Conservation (phyloP, 2,329 filamentous ascomycete species). For the Didymella exigua region DNA sequence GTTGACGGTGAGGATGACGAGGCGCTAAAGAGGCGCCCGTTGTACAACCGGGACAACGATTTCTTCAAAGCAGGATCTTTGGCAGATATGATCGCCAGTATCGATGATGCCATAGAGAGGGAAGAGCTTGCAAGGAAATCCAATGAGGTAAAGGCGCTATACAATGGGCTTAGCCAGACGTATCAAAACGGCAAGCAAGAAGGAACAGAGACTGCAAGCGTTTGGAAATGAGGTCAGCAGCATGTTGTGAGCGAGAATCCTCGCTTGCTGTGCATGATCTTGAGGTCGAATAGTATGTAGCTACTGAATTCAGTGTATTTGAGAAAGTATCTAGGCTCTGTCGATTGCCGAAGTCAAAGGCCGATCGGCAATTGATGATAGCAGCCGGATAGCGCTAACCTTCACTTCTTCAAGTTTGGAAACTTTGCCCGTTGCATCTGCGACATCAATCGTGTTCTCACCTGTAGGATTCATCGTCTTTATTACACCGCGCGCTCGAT, state of each 20-base stretch:
- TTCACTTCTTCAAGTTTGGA: not conserved
- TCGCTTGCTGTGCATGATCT: not conserved
- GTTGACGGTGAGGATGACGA: conserved; percentile 32
- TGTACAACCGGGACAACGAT: conserved; percentile 63
- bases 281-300: not conserved
- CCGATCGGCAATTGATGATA: conserved; percentile 3
- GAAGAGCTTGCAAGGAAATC: conserved; percentile 48
- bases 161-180: conserved; percentile 20
- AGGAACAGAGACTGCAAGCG: conserved; percentile 20
- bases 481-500: not conserved
- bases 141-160: conserved; percentile 54
- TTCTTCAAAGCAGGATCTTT: conserved; percentile 53
- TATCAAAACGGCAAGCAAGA: conserved; percentile 26
- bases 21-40: conserved; percentile 47
- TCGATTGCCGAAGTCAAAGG: not conserved
- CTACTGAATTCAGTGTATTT: not conserved
- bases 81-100: conserved; percentile 29
- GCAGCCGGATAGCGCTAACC: not conserved
- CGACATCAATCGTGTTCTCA: not conserved
- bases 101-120: conserved; percentile 11
- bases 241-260: too few relatives aligned
- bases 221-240: conserved; percentile 18
- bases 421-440: not conserved
- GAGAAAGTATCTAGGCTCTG: not conserved
- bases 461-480: not conserved